Evolutionary conservation across 2,329 filamentous ascomycete species (phyloP).

Genomic region (Alternaria dauci): DNA sequence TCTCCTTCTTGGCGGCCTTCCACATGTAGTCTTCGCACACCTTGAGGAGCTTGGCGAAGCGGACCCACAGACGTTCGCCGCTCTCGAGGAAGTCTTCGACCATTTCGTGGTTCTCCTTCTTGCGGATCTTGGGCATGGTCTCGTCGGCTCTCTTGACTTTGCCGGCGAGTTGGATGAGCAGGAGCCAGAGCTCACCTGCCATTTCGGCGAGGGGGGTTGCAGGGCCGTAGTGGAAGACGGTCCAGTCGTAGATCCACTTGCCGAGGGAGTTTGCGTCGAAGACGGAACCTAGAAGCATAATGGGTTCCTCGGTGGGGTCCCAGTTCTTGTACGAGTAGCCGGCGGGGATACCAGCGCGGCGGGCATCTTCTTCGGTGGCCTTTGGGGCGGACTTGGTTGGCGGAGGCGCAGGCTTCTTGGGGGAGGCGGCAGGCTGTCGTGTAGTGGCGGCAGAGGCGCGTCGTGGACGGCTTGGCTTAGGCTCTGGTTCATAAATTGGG

Average conservation of each 20-base stretch:
- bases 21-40: slow-evolving; percentile 95
- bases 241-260: slow-evolving; percentile 99
- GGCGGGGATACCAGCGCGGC: slow-evolving; percentile 74
- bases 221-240: slow-evolving; percentile 85
- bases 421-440: slow-evolving; percentile 50
- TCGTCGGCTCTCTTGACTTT: slow-evolving; percentile 94
- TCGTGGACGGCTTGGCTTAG: slow-evolving; percentile 59
- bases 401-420: slow-evolving; percentile 42
- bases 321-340: slow-evolving; percentile 98
- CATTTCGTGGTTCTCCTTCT: slow-evolving; percentile 76
- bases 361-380: slow-evolving; percentile 72
- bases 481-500: slow-evolving; percentile 55
- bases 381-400: slow-evolving; percentile 49
- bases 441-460: slow-evolving; percentile 64
- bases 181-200: slow-evolving; percentile 92
- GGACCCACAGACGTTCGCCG: slow-evolving; percentile 85
- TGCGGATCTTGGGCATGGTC: slow-evolving; percentile 74
- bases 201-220: slow-evolving; percentile 86
- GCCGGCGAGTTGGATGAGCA: slow-evolving; percentile 90
- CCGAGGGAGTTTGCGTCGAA: slow-evolving; percentile 97
- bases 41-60: slow-evolving; percentile 86
- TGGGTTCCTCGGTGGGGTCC: slow-evolving; percentile 93
- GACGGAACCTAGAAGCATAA: slow-evolving; percentile 91
- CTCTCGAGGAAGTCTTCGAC: slow-evolving; percentile 90
- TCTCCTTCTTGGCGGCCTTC: slow-evolving; percentile 78